Base-by-base conservation (phyloP, 345 rosid genomes). In the Gossypium herbaceum region DNA sequence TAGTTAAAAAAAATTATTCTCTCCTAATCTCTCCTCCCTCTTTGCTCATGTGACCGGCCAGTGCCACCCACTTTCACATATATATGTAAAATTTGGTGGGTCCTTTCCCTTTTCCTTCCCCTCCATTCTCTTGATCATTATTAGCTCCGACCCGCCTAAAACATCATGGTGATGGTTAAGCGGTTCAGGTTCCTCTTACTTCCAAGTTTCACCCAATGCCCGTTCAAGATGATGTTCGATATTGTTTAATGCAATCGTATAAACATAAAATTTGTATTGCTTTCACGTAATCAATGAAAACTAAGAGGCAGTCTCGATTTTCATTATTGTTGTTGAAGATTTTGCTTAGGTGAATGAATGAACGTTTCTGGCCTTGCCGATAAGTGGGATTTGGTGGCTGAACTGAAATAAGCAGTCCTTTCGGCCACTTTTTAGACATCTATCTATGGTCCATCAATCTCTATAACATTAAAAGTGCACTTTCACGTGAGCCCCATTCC, bases 1-100 rank as follows among this genome's bases (percentile, higher is more conserved):
- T 34, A 34, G 39, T 34, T 34, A 34, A 34, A 34, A 34, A 34
- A 34, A 34, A 34, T 4, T 4, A 34, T 34, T 34, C 7, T 34
- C 41, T 34, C 41, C 41, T 34, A 34, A 5, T 34, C 7, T 34
- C 41, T 34, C 7, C 41, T 34, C 41, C 41, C 41, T 34, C 41
- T 34, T 34, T 5, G 41, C 41, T 34, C 41, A 34, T 34, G 41
- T 34, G 41, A 11, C 76, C 68, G 73, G 50, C 16, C 58, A 64
- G 82, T 34, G 41, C 41, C 41, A 34, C 88, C 86, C 87, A 84
- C 85, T 81, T 83, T 4, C 34, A 41, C 22, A 52, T 15, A 12
- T 3, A 52, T 12, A 3, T 3, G n/a, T 47, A 54, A n/a, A 43
- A 52, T 45, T 27, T 12, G 55, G 24, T 51, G 72, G 70, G 68